A percentile compares a stretch with the other conserved stretches of the same genome.
phyloP scores from a whole-genome alignment of 257 asterid species.

The Ophiorrhiza pumila region DNA sequence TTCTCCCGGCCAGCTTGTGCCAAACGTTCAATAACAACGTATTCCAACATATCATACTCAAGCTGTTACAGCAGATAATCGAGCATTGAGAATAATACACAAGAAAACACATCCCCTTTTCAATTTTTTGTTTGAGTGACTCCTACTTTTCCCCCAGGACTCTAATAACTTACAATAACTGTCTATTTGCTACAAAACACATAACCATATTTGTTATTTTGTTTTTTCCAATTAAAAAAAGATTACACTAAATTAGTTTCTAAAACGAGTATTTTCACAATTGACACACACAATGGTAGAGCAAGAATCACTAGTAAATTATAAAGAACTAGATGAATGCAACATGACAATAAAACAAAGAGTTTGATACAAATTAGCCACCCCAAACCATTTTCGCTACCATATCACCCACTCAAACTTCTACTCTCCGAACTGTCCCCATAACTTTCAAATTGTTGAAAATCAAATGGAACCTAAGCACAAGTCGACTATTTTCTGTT shows the following conservation, averaged over 20 bases:
- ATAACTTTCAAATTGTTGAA: neutral
- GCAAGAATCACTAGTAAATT: neutral
- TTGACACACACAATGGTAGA: neutral
- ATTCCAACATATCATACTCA: slow-evolving; percentile 97
- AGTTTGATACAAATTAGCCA: neutral
- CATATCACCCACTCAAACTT: neutral
- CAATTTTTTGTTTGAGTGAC: too few species aligned
- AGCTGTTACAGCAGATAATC: slow-evolving; percentile 51
- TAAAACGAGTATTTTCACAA: neutral
- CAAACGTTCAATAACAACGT: slow-evolving; percentile 95
- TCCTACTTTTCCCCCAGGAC: neutral
- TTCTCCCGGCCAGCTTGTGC: slow-evolving; percentile 98
- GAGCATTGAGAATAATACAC: slow-evolving; percentile 17
- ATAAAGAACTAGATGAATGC: neutral
- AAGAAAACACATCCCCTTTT: slow-evolving; percentile 9
- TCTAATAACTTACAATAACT: neutral
- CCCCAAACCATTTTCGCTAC: neutral
- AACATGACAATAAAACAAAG: neutral
- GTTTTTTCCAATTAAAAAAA: too few species aligned
- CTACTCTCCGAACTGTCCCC: too few species aligned
- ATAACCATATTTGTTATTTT: too few species aligned
- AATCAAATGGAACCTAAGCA: neutral
- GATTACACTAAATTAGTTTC: neutral
- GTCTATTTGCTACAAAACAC: neutral
- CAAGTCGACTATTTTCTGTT: neutral